Base-by-base conservation (phyloP, 306 rosid species). In the Canavalia ensiformis region DNA sequence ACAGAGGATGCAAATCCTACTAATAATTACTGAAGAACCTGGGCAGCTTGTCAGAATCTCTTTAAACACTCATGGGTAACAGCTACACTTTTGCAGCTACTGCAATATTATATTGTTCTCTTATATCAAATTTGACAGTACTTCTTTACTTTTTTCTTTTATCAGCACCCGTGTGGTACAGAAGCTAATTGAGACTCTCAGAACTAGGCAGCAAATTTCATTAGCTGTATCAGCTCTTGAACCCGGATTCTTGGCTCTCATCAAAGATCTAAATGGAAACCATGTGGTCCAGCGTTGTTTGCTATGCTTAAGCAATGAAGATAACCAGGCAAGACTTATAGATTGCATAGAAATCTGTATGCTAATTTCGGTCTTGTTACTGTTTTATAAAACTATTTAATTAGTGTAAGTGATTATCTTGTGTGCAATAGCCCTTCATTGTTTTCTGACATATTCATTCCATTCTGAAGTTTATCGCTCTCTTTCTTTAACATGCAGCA, bases 241-340 rank as follows among this genome's bases (percentile, higher is more conserved):
- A 74, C 83, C 90, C 37, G 92, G 91, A 41, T 88, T 88, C 84
- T 85, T 88, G 76, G 76, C 85, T 79, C 92, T 90, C 75, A 87
- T 90, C 78, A 90, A 83, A 68, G 86, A 88, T 75, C 67, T 82
- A 13, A 90, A 87, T 79, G 94, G 94, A 49, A 88, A 88, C 80
- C 94, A 90, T 64, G 92, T 90, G 69, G 81, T 89, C 68, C 92
- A 88, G 86, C 85, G 84, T 49, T 90, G 94, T 78, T 82, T 90
- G 90, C 85, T 79, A 56, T 88, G 88, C 75, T 79, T 90, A 60
- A 68, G 79, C 81, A 83, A 80, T 74, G 91, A 85, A 68, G 85
- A 87, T 74, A 88, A 85, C 79, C 86, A 79, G 91, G 94, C 87
- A 57, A 64, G 70, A 1, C 7, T 41, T 77, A 54, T 47, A 8